Evolutionary conservation across 2,329 filamentous ascomycete species (phyloP).

Genomic region (Penicillium sp.): DNA sequence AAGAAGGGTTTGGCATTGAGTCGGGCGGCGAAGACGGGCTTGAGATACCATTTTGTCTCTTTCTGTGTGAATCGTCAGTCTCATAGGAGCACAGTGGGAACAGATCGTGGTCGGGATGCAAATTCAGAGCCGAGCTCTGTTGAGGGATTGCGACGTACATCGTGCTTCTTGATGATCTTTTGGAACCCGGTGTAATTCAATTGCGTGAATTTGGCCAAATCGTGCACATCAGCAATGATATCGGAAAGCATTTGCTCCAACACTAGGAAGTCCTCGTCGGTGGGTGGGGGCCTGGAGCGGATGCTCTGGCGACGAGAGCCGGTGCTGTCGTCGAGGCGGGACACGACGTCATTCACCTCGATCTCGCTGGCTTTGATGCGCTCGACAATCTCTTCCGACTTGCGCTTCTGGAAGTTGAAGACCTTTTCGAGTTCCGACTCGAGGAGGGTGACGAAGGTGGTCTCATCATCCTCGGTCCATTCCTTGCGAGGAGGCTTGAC

Average conservation of each 20-base stretch:
- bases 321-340: constrained; percentile 65
- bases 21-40: constrained; percentile 91
- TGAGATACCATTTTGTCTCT: constrained; percentile 89
- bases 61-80: constrained; percentile 60
- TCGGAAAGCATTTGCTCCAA: constrained; percentile 95
- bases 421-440: constrained; percentile 96
- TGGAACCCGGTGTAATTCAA: constrained; percentile 99
- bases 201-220: constrained; percentile 96
- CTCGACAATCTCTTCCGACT: constrained; percentile 91
- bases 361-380: constrained; percentile 84
- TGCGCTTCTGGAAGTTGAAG: constrained; percentile 95
- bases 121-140: not conserved
- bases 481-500: constrained; percentile 57
- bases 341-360: constrained; percentile 86
- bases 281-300: constrained; percentile 50
- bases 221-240: constrained; percentile 97
- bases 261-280: constrained; percentile 90
- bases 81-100: not conserved
- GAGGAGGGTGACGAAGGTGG: constrained; percentile 79
- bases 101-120: not conserved
- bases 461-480: constrained; percentile 93
- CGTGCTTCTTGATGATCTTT: constrained; percentile 99
- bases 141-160: constrained; percentile 59
- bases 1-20: constrained; percentile 97
- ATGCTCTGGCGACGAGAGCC: constrained; percentile 34